Percentiles rank a stretch among this genome's conserved stretches.
phyloP scores from a whole-genome alignment of 2,329 filamentous ascomycete species.

The Pseudogymnoascus sp. region DNA sequence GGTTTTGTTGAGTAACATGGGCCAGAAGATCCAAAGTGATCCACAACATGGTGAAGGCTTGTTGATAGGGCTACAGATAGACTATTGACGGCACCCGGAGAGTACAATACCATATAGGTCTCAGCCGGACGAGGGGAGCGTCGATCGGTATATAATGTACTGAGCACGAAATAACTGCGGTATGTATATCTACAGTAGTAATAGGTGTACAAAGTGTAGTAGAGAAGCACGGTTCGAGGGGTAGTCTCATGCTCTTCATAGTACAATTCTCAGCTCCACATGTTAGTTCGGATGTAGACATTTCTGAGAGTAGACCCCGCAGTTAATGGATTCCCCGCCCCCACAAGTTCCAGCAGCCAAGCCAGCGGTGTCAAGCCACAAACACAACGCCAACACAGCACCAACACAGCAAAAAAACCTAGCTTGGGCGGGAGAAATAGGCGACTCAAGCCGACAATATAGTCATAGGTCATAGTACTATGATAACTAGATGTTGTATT shows the following conservation, averaged over 20 bases:
- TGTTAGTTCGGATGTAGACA: not conserved
- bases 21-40: not conserved
- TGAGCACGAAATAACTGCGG: not conserved
- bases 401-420: not conserved
- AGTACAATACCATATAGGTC: not conserved
- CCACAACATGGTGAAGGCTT: not conserved
- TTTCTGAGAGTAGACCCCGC: conserved; percentile 3
- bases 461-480: too few species aligned
- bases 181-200: too few species aligned
- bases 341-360: not conserved
- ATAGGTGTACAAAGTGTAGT: too few species aligned
- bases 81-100: conserved; percentile 2
- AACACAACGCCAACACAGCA: not conserved
- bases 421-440: not conserved
- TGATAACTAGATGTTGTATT: not conserved
- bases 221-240: not conserved
- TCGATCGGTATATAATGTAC: not conserved
- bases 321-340: not conserved
- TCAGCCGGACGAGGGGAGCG: not conserved
- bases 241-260: not conserved
- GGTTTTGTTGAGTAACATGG: not conserved
- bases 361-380: not conserved
- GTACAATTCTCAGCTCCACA: not conserved
- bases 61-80: not conserved
- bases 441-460: not conserved